Conservation (phyloP, 305 asterid genomes). For the Fraxinus ornus region DNA sequence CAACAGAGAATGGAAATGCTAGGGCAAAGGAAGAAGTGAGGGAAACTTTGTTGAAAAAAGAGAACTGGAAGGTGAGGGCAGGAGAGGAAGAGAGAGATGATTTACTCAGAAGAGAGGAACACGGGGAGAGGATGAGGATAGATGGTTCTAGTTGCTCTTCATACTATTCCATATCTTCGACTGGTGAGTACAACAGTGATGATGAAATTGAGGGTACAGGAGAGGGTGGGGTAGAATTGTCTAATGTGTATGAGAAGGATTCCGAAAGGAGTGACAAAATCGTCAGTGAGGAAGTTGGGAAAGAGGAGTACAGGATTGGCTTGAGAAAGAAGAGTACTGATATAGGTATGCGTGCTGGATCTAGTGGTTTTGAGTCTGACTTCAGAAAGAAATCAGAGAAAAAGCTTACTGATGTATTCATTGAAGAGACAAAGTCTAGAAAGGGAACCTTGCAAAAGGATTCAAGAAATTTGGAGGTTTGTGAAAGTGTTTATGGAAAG, state of each 20-base stretch:
- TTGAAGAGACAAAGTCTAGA: constrained; percentile 42
- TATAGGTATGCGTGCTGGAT: constrained; percentile 33
- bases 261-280: constrained; percentile 37
- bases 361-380: constrained; percentile 46
- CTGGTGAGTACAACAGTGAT: constrained; percentile 52
- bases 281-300: constrained; percentile 28
- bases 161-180: constrained; percentile 70
- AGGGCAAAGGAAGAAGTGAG: constrained; percentile 36
- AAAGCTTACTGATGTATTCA: constrained; percentile 62
- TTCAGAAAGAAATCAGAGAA: constrained; percentile 90
- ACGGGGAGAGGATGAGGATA: constrained; percentile 51
- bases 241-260: constrained; percentile 31
- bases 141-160: constrained; percentile 84
- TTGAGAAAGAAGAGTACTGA: constrained; percentile 37
- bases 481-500: constrained; percentile 34
- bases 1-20: constrained; percentile 33
- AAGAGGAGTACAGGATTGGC: constrained; percentile 38
- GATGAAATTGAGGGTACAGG: constrained; percentile 45
- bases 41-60: constrained; percentile 29
- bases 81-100: constrained; percentile 51
- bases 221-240: constrained; percentile 38
- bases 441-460: constrained; percentile 43
- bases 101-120: constrained; percentile 47
- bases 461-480: constrained; percentile 31
- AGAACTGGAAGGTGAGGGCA: constrained; percentile 36